Base-by-base conservation (phyloP, 805 yeast genomes). In the Candida patagonica region DNA sequence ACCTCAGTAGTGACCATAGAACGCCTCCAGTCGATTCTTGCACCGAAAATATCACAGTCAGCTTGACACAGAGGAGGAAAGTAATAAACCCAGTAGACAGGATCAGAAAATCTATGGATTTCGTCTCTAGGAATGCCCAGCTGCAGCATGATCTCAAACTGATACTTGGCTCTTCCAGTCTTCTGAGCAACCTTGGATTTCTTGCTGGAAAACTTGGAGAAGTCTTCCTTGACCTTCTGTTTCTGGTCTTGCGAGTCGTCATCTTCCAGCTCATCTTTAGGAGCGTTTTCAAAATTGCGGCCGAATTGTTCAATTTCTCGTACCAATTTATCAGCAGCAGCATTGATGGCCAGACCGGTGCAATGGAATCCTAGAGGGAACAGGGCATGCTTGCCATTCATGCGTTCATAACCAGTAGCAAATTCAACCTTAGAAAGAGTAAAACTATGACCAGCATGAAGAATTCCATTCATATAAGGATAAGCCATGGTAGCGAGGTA, bases 351-450 rank as follows among this genome's bases (percentile, higher is more conserved):
- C 96, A 92, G 82, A 71, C 98, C 98, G 26, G 98, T 92, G 74
- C 98, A 92, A 66, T 92, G 98, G 80, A 89, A 92, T 37, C 98
- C 98, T 42, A 92, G 72, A 38, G 98, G 97, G 67, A 85, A 92
- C 45, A 88, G 68, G 26, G 96, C 95, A 53, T 82, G 74, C 65
- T 81, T 85, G 50, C 96, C 97, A 56, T 73, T 73, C 89, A 92
- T 82, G 66, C 96, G 78, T 68, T 92, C 95, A 58, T 81, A 92
- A 41, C 97, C 97, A 42, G 83, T 71, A 34, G 88, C 79, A 59
- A 80, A 92, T 62, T 92, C 98, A 38, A 78, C 89, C 66, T 92
- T 92, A 39, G 96, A 85, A 48, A 89, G 70, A 26, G 97, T 92
- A 69, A 89, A 92, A 52, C 87, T 77, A 63, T 92, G 99, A 44